These are phyloP conservation scores for Tilletiopsis washingtonensis DNA, from an alignment of 1,284 basidiomycete species.

Conservation along the genomic window DNA sequence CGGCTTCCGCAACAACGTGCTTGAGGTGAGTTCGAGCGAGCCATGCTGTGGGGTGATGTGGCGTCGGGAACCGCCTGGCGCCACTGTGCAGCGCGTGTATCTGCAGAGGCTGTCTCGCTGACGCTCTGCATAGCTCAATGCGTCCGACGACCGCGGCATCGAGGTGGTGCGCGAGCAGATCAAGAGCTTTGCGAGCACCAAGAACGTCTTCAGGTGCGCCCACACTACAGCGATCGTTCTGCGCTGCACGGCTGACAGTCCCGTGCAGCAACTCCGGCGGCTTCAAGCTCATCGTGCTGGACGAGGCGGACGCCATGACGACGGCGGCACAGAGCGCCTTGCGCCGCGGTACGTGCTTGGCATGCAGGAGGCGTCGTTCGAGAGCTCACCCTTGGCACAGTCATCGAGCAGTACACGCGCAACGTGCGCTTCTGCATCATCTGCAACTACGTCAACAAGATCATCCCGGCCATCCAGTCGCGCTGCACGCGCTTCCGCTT, in stretches of 20 bases:
- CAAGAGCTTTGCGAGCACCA: conserved; percentile 94
- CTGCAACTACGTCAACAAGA: conserved; percentile 99
- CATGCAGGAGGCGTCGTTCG: neutral
- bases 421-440: conserved; percentile 99
- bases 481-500: conserved; percentile 92
- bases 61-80: too few species aligned
- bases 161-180: conserved; percentile 98
- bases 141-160: conserved; percentile 94
- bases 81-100: too few species aligned
- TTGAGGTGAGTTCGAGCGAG: conserved; percentile 66
- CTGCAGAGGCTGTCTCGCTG: too few species aligned
- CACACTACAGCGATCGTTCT: too few species aligned
- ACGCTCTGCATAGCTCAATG: conserved; percentile 64
- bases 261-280: conserved; percentile 49
- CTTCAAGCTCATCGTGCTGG: conserved; percentile 94
- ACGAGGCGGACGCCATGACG: conserved; percentile 99
- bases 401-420: conserved; percentile 97
- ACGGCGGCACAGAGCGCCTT: conserved; percentile 92
- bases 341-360: conserved; percentile 57
- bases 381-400: conserved; percentile 44
- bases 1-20: conserved; percentile 73
- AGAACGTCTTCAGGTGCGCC: conserved; percentile 65
- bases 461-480: conserved; percentile 95
- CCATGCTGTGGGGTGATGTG: neutral
- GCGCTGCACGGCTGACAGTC: neutral